Evolutionary conservation across 2,329 filamentous ascomycete species (phyloP).

Genomic region (Aschersonia sp.): DNA sequence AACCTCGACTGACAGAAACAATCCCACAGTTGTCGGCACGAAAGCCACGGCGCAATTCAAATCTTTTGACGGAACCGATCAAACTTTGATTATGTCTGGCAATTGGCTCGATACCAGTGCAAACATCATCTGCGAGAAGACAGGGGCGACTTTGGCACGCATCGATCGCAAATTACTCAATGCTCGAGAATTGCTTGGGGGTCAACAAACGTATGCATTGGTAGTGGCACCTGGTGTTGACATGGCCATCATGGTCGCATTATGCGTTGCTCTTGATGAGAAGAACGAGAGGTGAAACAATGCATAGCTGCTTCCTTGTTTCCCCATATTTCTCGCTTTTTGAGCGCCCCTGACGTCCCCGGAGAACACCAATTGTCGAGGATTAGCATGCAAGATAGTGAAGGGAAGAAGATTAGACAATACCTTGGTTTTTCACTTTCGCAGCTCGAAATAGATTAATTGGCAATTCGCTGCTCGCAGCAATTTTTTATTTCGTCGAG

Average conservation of each 20-base stretch:
- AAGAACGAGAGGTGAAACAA: conserved; percentile 26
- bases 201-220: conserved; percentile 47
- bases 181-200: conserved; percentile 39
- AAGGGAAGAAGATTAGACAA: too few species aligned
- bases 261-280: conserved; percentile 56
- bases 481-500: too few species aligned
- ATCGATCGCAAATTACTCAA: conserved; percentile 46
- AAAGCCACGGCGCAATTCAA: conserved; percentile 44
- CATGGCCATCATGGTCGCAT: conserved; percentile 46
- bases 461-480: too few species aligned
- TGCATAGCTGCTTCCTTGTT: too few species aligned
- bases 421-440: too few species aligned
- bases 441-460: too few species aligned
- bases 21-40: conserved; percentile 29
- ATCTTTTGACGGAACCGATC: conserved; percentile 25
- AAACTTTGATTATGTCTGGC: conserved; percentile 42
- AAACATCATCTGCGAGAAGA: conserved; percentile 38
- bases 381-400: too few species aligned
- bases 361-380: too few species aligned
- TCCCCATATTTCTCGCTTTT: too few species aligned
- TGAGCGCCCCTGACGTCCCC: too few species aligned
- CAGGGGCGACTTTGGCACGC: conserved; percentile 35
- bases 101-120: conserved; percentile 43
- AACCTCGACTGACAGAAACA: too few species aligned
- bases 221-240: conserved; percentile 51